Conservation (phyloP, 345 rosid species). For the Luvunga scandens region DNA sequence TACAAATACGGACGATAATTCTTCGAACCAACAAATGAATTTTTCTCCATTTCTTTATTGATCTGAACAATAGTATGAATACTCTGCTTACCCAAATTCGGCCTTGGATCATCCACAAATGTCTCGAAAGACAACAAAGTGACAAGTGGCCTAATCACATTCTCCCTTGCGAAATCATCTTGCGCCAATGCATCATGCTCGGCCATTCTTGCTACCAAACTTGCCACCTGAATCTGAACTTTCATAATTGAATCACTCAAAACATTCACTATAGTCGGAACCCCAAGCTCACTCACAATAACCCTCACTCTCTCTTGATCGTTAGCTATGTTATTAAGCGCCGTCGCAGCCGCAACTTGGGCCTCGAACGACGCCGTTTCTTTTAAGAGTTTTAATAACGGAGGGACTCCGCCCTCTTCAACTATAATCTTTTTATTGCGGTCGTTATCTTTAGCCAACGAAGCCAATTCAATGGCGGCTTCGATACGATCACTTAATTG, state of each 20-base stretch:
- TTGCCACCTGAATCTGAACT: constrained; percentile 64
- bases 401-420: constrained; percentile 80
- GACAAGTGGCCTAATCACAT: constrained; percentile 78
- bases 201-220: constrained; percentile 80
- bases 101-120: constrained; percentile 44
- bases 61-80: constrained; percentile 73
- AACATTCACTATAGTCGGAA: constrained; percentile 61
- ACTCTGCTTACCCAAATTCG: constrained; percentile 52
- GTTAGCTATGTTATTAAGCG: constrained; percentile 47
- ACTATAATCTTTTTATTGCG: constrained; percentile 84
- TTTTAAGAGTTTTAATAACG: constrained; percentile 62
- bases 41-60: constrained; percentile 59
- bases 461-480: constrained; percentile 70
- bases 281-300: constrained; percentile 53
- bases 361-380: constrained; percentile 60
- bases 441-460: constrained; percentile 69
- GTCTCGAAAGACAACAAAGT: constrained; percentile 68
- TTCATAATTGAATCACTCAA: constrained; percentile 64
- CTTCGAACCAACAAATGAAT: constrained; percentile 16
- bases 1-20: constrained; percentile 40
- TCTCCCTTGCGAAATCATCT: constrained; percentile 81
- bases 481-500: constrained; percentile 55
- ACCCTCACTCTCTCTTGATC: constrained; percentile 60
- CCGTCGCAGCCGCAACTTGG: constrained; percentile 59
- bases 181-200: constrained; percentile 57